Conservation (phyloP, 768 basidiomycete genomes). For the Pseudohyphozyma bogoriensis region DNA sequence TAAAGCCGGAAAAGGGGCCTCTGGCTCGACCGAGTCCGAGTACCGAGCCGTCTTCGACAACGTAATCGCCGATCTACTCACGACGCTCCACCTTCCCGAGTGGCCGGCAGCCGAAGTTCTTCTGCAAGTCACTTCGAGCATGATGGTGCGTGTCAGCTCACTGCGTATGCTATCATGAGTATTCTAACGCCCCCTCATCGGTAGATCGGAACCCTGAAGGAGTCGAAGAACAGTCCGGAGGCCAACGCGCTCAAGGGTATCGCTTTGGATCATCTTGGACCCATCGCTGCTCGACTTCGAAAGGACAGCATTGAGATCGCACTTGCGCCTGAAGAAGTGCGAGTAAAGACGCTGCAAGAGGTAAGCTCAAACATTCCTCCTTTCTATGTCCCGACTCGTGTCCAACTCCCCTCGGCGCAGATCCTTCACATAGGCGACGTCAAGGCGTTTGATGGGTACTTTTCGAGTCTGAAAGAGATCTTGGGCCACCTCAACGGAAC, state of each 20-base stretch:
- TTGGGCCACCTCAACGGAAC: conserved; percentile 58
- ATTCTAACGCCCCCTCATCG: not conserved
- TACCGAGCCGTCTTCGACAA: conserved; percentile 88
- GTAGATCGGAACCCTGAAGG: conserved; percentile 72
- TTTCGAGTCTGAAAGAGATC: conserved; percentile 56
- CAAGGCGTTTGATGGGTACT: conserved; percentile 50
- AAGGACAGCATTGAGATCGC: conserved; percentile 41
- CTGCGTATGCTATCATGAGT: not conserved
- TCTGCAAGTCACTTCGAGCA: conserved; percentile 66
- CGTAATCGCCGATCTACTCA: conserved; percentile 73
- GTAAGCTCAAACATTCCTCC: conserved; percentile 41
- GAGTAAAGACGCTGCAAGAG: conserved; percentile 59
- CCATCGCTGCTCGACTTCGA: conserved; percentile 76
- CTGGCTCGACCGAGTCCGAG: conserved; percentile 86
- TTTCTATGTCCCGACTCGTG: not conserved
- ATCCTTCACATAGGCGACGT: conserved; percentile 48
- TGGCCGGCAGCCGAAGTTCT: conserved; percentile 89
- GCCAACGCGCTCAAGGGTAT: conserved; percentile 77
- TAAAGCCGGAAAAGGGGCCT: conserved; percentile 76
- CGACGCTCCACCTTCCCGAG: conserved; percentile 86
- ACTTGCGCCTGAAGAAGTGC: not conserved
- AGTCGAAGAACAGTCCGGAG: conserved; percentile 63
- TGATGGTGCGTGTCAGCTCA: conserved; percentile 55
- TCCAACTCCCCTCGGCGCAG: conserved; percentile 36
- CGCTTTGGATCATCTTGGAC: conserved; percentile 84